Percentiles rank a stretch among this genome's conserved stretches.
Evolutionary conservation across 768 basidiomycete species (phyloP).

Genomic region (Lactarius hengduanensis): DNA sequence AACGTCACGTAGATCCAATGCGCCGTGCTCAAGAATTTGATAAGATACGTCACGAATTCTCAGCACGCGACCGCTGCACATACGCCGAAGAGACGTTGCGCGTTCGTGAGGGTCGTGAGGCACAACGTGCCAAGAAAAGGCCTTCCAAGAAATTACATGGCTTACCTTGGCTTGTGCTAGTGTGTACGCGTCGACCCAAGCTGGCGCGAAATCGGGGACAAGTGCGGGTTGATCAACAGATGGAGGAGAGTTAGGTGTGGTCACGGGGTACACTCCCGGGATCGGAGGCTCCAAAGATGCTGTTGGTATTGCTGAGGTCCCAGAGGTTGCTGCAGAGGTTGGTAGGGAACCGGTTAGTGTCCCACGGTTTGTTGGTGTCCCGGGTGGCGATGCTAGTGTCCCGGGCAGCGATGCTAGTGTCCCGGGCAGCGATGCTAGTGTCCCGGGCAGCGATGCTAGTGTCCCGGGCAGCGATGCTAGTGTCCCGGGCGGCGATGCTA

Average conservation of each 20-base stretch:
- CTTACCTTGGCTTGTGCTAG: slow-evolving; percentile 46
- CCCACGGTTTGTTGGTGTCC: neutral
- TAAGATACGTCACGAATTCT: neutral
- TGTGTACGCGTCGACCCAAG: slow-evolving; percentile 59
- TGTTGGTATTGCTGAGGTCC: slow-evolving; percentile 3
- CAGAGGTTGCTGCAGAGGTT: no score
- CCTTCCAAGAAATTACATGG: neutral
- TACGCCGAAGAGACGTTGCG: neutral
- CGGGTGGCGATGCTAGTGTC: neutral
- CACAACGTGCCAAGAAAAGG: neutral
- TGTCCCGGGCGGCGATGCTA: no score
- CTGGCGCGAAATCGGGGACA: slow-evolving; percentile 47
- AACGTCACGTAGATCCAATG: neutral
- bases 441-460: no score
- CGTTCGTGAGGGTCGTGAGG: neutral
- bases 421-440: no score
- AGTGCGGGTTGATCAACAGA: slow-evolving; percentile 43
- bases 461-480: no score
- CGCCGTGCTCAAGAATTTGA: neutral
- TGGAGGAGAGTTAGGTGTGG: slow-evolving; percentile 60
- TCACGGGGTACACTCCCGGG: slow-evolving; percentile 51
- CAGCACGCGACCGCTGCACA: neutral
- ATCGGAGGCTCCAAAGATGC: slow-evolving; percentile 50
- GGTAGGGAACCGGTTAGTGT: neutral
- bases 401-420: no score